Base-by-base conservation (phyloP, 371 early-diverging fungal species). In the Blakeslea trispora region DNA sequence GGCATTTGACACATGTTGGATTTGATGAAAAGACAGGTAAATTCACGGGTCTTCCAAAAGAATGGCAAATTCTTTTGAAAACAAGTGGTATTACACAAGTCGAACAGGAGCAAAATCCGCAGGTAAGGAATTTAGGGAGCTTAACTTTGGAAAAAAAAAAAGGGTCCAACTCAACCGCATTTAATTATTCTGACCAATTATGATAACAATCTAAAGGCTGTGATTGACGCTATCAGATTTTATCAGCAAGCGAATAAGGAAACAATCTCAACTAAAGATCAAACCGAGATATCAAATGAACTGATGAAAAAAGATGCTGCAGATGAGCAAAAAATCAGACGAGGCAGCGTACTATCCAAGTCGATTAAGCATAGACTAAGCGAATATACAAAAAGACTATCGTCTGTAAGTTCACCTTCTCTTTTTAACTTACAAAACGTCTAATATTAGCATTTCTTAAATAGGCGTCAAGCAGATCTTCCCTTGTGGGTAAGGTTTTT, bases 41-140 rank as follows among this genome's bases (percentile, higher is more conserved):
- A 28, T 68, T 68, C 32, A 68, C 68, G 11, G 68, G 68, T 11
- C 54, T 68, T 21, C 68, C 68, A 18, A 54, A 53, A 56, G 68
- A 68, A 49, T 68, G 68, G 68, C 64, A 63, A 32, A 56, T 49
- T 9, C 50, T 68, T 1, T 47, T 68, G 41, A 59, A 68, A 34
- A 31, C 60, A 40, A 64, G 63, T 43, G 68, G 68, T 28, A 68
- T 68, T 14, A 63, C 61, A 34, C 64, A 57, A 37, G 48, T 18
- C 15, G 68, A 68, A 53, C 68, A 68, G 54, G 60, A 63, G 51
- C 35, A 53, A 41, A 63, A 68, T 50, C 63, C 63, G 28, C 68
- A 68, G 50, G 67, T 67, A 62, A 47, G 21, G 8, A 35, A 10
- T 37, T 37, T 37, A 37, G 11, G 37, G 37, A 37, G 37, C 3